Evolutionary conservation across 192 early-diverging fungal species (phyloP), one percentile per base, ranked within the genome.

Genomic region (Linnemannia elongata): DNA sequence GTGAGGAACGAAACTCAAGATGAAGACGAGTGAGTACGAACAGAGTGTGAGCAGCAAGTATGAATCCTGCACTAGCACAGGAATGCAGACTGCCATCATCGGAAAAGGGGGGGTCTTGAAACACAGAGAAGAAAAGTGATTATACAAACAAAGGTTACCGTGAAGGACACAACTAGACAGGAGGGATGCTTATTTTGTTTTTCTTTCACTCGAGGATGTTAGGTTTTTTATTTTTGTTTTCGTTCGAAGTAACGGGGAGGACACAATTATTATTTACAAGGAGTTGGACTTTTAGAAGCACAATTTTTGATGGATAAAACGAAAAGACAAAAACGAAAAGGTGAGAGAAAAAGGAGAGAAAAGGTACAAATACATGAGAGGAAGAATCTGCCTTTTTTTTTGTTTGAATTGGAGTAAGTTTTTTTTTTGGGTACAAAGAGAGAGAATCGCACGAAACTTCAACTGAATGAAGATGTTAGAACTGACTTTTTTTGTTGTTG

Each of bases 341-440:
- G 13, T 36, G 35, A 77, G 39, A n/a, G 41, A 76, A 39, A 75
- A 41, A 75, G 33, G 27, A 22, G 17, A 49, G 38, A 27, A 75
- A 72, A 78, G 24, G 72, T 78, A 74, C 82, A 83, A 75, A 77
- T 78, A 78, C 82, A 78, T 60, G 72, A 49, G 55, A 74, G 54
- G 30, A 66, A 57, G 80, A 30, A 82, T 75, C 80, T 82, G 80
- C 75, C 54, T 42, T 55, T 38, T 60, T 75, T 69, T 69, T 52
- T 76, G 60, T 66, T 66, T 27, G 52, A 24, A 24, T 18, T 52
- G 49, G 18, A 15, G 44, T 52, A 27, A 6, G 22, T 57, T 70
- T 70, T 39, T 71, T 71, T 71, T 71, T 72, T 72, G 5, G 45
- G 20, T 71, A 82, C 33, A 70, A 81, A 69, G 10, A 76, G 54